Conservation (phyloP, 176 grass and related monocot species). For the Triticum timopheevii region DNA sequence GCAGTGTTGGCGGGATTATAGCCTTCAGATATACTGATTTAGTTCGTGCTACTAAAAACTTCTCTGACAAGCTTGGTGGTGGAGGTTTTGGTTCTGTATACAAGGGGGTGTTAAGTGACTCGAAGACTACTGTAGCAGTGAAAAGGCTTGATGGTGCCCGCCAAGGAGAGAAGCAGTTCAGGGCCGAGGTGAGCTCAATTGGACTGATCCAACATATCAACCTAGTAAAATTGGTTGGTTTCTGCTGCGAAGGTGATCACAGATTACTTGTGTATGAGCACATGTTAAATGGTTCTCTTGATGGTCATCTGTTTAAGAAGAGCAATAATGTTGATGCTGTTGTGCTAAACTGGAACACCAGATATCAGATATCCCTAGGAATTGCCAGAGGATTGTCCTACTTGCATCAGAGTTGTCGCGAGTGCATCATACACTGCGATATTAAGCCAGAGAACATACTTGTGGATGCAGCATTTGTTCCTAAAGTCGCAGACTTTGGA, state of each 20-base stretch:
- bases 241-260: neutral
- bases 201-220: neutral
- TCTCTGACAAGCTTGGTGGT: neutral
- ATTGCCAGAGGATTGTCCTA: neutral
- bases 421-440: constrained; percentile 53
- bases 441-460: constrained; percentile 53
- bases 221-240: neutral
- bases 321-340: neutral
- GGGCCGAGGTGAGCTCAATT: neutral
- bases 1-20: neutral
- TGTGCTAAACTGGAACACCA: neutral
- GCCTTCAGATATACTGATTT: neutral
- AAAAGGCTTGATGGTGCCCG: neutral
- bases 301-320: neutral
- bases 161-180: neutral
- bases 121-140: neutral
- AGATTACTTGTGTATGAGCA: neutral
- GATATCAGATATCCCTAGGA: neutral
- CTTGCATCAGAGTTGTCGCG: neutral
- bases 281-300: neutral
- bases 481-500: constrained; percentile 67
- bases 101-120: neutral
- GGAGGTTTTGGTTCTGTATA: neutral
- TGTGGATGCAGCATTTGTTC: constrained; percentile 33
- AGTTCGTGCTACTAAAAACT: neutral